These are phyloP conservation scores for Phytopythium helicoides DNA, from an alignment of 352 stramenopile species.

Conservation along the genomic window DNA sequence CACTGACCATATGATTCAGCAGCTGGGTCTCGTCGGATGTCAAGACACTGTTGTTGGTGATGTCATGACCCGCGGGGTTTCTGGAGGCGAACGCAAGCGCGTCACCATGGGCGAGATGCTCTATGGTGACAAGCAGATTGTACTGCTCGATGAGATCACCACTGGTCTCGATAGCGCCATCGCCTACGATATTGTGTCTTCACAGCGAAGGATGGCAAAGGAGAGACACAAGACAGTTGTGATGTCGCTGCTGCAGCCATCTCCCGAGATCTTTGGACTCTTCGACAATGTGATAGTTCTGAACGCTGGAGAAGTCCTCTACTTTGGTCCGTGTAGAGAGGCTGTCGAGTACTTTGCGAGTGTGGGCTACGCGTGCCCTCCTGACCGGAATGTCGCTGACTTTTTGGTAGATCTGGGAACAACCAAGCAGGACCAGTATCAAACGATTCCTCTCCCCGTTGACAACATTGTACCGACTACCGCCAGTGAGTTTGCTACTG, in stretches of 20 bases:
- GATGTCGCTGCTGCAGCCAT: conserved; percentile 82
- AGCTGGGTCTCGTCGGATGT: conserved; percentile 42
- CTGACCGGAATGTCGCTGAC: conserved; percentile 33
- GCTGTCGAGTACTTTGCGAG: conserved; percentile 36
- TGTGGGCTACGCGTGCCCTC: conserved; percentile 37
- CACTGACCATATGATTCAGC: conserved; percentile 28
- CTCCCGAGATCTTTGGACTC: conserved; percentile 53
- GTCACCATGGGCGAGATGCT: conserved; percentile 89
- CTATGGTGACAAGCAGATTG: conserved; percentile 60
- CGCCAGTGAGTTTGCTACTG: not conserved
- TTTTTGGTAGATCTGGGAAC: conserved; percentile 49
- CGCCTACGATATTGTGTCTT: conserved; percentile 50
- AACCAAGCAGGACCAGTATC: conserved; percentile 30
- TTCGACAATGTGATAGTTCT: conserved; percentile 59
- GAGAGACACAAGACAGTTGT: conserved; percentile 43
- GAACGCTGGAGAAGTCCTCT: conserved; percentile 81
- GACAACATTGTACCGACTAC: no score
- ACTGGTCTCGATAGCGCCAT: conserved; percentile 56
- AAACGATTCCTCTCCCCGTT: conserved; percentile 4
- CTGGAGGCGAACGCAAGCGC: conserved; percentile 87
- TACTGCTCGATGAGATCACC: conserved; percentile 73
- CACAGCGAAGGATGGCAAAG: conserved; percentile 26
- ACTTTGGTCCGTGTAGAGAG: conserved; percentile 30
- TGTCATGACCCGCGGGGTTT: conserved; percentile 50
- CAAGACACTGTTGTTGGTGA: conserved; percentile 46